Percentiles rank a stretch among this genome's conserved stretches.
These are phyloP conservation scores for Monascus ruber DNA, from an alignment of 2,329 filamentous ascomycete genomes.

Conservation along the genomic window DNA sequence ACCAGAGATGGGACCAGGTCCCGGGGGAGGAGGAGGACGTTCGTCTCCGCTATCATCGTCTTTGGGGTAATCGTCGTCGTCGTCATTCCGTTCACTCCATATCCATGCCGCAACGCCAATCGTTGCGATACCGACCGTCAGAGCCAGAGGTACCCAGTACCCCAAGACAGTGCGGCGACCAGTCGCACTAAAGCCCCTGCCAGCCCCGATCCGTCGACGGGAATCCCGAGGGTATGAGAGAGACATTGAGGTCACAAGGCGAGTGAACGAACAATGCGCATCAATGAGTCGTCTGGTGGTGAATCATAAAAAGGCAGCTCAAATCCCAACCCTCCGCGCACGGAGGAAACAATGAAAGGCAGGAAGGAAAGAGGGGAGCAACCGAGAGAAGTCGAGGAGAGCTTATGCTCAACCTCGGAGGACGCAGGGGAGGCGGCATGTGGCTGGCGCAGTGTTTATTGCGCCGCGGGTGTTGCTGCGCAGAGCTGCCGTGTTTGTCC, in stretches of 20 bases:
- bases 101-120: conserved; percentile 82
- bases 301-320: conserved; percentile 17
- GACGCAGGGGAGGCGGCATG: conserved; percentile 22
- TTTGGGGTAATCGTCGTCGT: conserved; percentile 51
- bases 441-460: conserved; percentile 28
- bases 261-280: conserved; percentile 3
- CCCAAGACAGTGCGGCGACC: conserved; percentile 35
- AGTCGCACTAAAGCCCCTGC: conserved; percentile 26
- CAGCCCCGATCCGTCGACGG: conserved; percentile 26
- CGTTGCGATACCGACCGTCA: conserved; percentile 80
- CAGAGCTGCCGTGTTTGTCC: conserved; percentile 12
- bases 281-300: no score
- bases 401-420: conserved; percentile 23
- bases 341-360: conserved; percentile 5
- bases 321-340: conserved; percentile 20
- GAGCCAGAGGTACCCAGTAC: conserved; percentile 79
- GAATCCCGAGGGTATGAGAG: conserved; percentile 25
- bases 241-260: conserved; percentile 25
- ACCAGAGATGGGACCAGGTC: conserved; percentile 11
- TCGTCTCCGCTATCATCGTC: conserved; percentile 12
- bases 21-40: conserved; percentile 8
- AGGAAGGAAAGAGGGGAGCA: conserved; percentile 6
- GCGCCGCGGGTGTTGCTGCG: conserved; percentile 12
- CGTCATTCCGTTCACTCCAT: conserved; percentile 76
- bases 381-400: conserved; percentile 9